Base-by-base conservation (phyloP, 495 filamentous ascomycete genomes). In the Penicillium cosmopolitanum region DNA sequence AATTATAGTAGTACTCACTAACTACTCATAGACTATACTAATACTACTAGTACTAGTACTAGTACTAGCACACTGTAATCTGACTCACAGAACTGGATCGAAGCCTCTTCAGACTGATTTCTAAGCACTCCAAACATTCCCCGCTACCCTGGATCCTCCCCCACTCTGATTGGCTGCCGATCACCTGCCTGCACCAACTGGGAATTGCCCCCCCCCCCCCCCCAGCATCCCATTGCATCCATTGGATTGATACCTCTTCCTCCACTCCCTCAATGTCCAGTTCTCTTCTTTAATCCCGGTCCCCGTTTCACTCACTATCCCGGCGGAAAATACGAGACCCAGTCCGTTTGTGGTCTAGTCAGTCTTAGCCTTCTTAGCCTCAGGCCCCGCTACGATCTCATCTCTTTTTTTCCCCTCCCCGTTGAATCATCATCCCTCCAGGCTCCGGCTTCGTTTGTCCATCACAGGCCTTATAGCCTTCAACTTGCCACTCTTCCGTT, bases 151-250 rank as follows among this genome's bases (percentile, higher is more conserved):
- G 36, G 48, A 31, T 9, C 28, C 5, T 9, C 8, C 28, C 51
- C 50, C 43, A n/a, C 55, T 33, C 33, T 66, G 63, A 66, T 66
- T 66, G 63, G 63, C 55, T 18, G 52, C 38, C 52, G 44, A 59
- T 35, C 19, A 53, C 28, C 55, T 48, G 44, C 21, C 23, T 51
- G 18, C 60, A 38, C 34, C 23, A 58, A 58, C 33, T 57, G 61
- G 42, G n/a, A 46, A 46, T 46, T 46, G 42, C 18, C n/a, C 19
- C 19, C n/a, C 2, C n/a, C 42, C 7, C 12, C 42, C 35, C 12
- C 5, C 4, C 4, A 13, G 12, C 36, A 15, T 38, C 15, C 36
- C 36, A 38, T 38, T 38, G 36, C 28, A 9, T 31, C 28, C 28
- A 31, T 31, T 31, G 28, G 28, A 31, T 31, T 31, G 28, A 31